Evolutionary conservation across 2,329 filamentous ascomycete genomes (phyloP).

Genomic region (Pestalotiopsis sp.): DNA sequence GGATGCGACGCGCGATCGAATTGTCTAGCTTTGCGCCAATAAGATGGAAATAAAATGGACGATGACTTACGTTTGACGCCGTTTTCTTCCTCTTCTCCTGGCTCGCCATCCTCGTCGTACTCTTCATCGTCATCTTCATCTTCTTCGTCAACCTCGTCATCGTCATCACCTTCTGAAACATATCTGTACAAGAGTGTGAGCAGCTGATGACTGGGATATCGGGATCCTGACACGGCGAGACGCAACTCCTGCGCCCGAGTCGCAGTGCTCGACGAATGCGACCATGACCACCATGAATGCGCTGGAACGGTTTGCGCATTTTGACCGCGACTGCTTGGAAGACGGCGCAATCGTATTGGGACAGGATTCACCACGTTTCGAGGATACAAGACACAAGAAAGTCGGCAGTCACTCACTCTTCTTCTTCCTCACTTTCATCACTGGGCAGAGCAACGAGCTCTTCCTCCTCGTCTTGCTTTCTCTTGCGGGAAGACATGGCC

Average conservation of each 20-base stretch:
- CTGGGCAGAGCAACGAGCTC: constrained; percentile 38
- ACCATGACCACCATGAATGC: background rate
- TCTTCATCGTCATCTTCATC: constrained; percentile 33
- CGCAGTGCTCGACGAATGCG: background rate
- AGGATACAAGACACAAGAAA: constrained; percentile 6
- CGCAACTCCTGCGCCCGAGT: background rate
- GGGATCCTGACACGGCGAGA: background rate
- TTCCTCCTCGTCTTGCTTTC: constrained; percentile 35
- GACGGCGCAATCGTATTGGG: background rate
- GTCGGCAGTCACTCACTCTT: constrained; percentile 31
- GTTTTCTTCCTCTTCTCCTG: constrained; percentile 19
- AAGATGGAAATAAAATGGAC: background rate
- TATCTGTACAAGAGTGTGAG: constrained; percentile 18
- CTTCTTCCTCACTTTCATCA: constrained; percentile 37
- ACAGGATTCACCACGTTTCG: background rate
- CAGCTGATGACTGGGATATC: background rate
- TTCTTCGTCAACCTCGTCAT: constrained; percentile 33
- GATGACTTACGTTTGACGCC: constrained; percentile 29
- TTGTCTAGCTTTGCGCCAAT: background rate
- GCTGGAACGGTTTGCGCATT: background rate
- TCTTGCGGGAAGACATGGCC: constrained; percentile 34
- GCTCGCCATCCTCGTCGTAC: constrained; percentile 30
- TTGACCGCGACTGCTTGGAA: background rate
- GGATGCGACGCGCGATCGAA: background rate
- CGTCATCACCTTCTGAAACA: constrained; percentile 33